These are phyloP conservation scores for Metschnikowia cubensis DNA, from an alignment of 805 yeast genomes.

Conservation along the genomic window DNA sequence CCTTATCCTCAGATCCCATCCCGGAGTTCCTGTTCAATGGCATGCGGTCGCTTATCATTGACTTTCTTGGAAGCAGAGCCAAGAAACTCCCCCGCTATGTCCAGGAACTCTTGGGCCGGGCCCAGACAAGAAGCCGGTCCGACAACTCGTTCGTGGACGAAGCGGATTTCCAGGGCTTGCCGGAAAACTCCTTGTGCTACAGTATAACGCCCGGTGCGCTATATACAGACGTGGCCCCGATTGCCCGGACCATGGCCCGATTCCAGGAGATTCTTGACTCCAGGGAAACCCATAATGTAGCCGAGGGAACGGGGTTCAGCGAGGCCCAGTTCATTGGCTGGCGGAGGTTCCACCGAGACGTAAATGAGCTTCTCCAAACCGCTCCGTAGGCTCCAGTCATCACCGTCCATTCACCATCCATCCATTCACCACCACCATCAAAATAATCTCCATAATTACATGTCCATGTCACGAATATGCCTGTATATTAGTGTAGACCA, in stretches of 20 bases:
- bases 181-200: constrained; percentile 32
- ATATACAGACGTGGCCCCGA: constrained; percentile 30
- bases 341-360: constrained; percentile 31
- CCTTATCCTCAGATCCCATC: no score
- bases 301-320: constrained; percentile 13
- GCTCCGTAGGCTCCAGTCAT: neutral
- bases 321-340: constrained; percentile 29
- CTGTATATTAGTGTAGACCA: no score
- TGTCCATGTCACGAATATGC: no score
- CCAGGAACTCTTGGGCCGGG: constrained; percentile 24
- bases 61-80: constrained; percentile 33
- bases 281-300: constrained; percentile 17
- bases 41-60: constrained; percentile 9
- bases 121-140: constrained; percentile 17
- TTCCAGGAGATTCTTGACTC: constrained; percentile 28
- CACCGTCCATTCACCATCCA: neutral
- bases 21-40: constrained; percentile 5
- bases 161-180: constrained; percentile 24
- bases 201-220: constrained; percentile 25
- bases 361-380: constrained; percentile 16
- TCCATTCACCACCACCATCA: neutral
- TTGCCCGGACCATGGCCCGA: constrained; percentile 29
- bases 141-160: constrained; percentile 8
- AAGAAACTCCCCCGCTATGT: constrained; percentile 30
- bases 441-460: no score